A percentile compares a stretch with the other conserved stretches of the same genome.
Conservation (phyloP, 208 protist species). For the Leishmania lainsoni region DNA sequence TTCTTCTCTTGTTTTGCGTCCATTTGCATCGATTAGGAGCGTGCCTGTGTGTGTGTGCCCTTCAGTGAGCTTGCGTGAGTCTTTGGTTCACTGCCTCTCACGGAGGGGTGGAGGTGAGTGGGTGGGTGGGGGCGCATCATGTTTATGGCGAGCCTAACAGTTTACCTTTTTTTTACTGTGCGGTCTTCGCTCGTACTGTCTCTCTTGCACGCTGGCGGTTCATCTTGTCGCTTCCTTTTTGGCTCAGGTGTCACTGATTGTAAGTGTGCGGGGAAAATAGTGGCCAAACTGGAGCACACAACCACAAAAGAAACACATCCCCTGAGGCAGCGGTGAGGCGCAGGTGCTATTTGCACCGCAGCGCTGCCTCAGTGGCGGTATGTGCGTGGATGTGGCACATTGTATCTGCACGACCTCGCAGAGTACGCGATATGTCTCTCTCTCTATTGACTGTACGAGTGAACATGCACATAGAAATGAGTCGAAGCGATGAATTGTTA, state of each 20-base stretch:
- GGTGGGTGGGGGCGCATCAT: background rate
- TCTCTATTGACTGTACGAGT: background rate
- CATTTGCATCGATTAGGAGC: background rate
- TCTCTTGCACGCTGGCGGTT: background rate
- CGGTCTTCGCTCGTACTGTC: background rate
- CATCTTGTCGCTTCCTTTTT: background rate
- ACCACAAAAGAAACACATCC: background rate
- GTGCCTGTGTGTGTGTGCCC: background rate
- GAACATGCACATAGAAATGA: background rate
- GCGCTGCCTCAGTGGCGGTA: background rate
- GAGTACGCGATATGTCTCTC: background rate
- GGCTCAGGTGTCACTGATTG: background rate
- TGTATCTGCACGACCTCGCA: background rate
- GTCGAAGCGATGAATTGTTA: background rate
- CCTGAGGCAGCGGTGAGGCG: background rate
- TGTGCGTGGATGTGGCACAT: background rate
- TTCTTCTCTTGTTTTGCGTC: background rate
- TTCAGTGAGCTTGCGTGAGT: background rate
- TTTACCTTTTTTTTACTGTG: background rate
- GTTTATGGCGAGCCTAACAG: background rate
- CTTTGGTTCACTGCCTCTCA: background rate
- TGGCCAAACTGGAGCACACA: background rate
- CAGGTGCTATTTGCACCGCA: background rate
- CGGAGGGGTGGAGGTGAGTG: background rate
- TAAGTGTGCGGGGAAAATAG: background rate